Base-by-base conservation (phyloP, 139 green algal genomes). In the Asterochloris erici region DNA sequence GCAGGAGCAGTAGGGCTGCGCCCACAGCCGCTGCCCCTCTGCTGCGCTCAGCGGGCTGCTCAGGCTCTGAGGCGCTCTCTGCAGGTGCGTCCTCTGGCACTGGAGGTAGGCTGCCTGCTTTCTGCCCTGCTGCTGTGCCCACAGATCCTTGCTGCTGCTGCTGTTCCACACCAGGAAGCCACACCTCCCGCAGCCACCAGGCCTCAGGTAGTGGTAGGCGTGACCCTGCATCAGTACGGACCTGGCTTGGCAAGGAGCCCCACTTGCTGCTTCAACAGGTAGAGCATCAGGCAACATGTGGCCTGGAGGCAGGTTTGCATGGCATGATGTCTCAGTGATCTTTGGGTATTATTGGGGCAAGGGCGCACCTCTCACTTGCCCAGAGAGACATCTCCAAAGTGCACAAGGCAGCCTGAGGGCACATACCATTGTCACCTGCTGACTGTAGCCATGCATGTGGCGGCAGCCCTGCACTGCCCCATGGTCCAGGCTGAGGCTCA, bases 1-100 rank as follows among this genome's bases (percentile, higher is more conserved):
- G 60, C 76, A 60, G 54, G 60, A 80, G 61, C 23, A 80, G 76
- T n/a, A 80, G 38, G 12, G 76, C 76, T 24, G 60, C 68, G 24
- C 76, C 61, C 0, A 80, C 60, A 14, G 60, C 38, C 54, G 68
- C 14, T 19, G 76, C 60, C 0, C 60, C 75, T 69, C 24, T 70
- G 38, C 69, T 62, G 54, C 68, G 24, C 66, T 26, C 66, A 71
- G 66, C 2, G 10, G 2, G 19, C 17, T 21, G 2, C 38, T 54
- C 38, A 68, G 76, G 24, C 76, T 19, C 12, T 2, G 23, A 24
- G n/a, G 60, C 60, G 68, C 60, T 62, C 68, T 68, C 66, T 71
- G 9, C 66, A 71, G 66, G 19, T 26, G 66, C 66, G 4, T 24
- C 19, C 21, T 21, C 17, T 24, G 17, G 66, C 21, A 24, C 17